phyloP scores from a whole-genome alignment of 179 eudicot species.

The Gypsophila paniculata region DNA sequence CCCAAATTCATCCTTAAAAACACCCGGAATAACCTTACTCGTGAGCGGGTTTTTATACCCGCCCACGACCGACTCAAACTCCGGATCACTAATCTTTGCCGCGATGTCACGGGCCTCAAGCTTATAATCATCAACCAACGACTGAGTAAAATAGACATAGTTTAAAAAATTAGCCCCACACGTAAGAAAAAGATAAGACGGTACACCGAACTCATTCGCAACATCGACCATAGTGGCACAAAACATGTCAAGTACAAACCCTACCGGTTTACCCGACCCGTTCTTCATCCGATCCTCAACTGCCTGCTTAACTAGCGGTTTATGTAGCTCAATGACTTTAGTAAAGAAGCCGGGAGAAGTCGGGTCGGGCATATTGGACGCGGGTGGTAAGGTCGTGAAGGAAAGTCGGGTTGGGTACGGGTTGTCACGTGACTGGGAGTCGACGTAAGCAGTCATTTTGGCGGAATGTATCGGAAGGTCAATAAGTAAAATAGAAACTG shows the following conservation, averaged over 20 bases:
- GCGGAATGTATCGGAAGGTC: constrained; percentile 5
- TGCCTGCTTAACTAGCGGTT: constrained; percentile 23
- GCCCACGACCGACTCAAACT: not conserved
- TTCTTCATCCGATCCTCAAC: constrained; percentile 9
- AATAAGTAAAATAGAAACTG: constrained; percentile 27
- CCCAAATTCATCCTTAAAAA: constrained; percentile 17
- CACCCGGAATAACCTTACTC: constrained; percentile 22
- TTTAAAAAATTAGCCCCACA: constrained; percentile 22
- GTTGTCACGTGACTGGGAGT: constrained; percentile 20
- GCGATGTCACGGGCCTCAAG: constrained; percentile 3
- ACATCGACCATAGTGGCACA: constrained; percentile 28
- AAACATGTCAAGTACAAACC: constrained; percentile 34
- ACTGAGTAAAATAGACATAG: not conserved
- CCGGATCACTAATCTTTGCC: constrained; percentile 8
- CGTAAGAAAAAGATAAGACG: constrained; percentile 25
- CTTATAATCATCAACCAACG: constrained; percentile 1
- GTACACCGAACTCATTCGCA: constrained; percentile 13
- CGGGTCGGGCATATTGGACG: constrained; percentile 1
- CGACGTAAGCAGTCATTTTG: constrained; percentile 2
- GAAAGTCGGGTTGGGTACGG: constrained; percentile 12
- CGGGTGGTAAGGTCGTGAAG: constrained; percentile 22
- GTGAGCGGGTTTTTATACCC: constrained; percentile 26
- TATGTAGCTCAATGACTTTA: constrained; percentile 17
- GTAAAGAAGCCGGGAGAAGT: not conserved
- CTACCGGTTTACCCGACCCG: constrained; percentile 18